Conservation (phyloP, 73 alveolate genomes). For the Tetrahymena borealis region DNA sequence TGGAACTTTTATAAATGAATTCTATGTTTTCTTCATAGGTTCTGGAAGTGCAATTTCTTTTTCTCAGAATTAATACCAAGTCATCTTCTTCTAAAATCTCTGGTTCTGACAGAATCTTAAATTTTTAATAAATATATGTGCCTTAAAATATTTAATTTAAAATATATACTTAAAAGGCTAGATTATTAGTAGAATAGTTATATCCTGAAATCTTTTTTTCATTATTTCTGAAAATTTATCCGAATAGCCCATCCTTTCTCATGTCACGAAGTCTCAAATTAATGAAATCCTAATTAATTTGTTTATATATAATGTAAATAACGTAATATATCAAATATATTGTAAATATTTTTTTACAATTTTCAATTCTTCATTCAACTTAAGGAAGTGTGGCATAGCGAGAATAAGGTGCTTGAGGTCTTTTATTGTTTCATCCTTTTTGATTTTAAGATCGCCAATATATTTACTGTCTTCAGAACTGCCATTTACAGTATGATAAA, state of each 20-base stretch:
- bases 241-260: background rate
- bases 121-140: background rate
- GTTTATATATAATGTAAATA: too few species aligned
- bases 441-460: background rate
- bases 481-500: background rate
- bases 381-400: background rate
- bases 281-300: background rate
- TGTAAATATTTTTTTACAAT: too few species aligned
- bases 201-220: background rate
- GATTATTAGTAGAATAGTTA: background rate
- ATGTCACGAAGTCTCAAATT: background rate
- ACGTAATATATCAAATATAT: too few species aligned
- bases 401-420: background rate
- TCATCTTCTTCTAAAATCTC: background rate
- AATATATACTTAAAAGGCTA: background rate
- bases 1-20: background rate
- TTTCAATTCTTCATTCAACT: background rate
- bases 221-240: background rate
- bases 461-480: background rate
- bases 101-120: background rate
- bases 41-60: background rate
- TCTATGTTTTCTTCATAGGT: background rate
- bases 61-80: background rate
- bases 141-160: background rate
- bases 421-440: background rate